phyloP scores from a whole-genome alignment of 2,329 filamentous ascomycete genomes.

The Botrytis porri region DNA sequence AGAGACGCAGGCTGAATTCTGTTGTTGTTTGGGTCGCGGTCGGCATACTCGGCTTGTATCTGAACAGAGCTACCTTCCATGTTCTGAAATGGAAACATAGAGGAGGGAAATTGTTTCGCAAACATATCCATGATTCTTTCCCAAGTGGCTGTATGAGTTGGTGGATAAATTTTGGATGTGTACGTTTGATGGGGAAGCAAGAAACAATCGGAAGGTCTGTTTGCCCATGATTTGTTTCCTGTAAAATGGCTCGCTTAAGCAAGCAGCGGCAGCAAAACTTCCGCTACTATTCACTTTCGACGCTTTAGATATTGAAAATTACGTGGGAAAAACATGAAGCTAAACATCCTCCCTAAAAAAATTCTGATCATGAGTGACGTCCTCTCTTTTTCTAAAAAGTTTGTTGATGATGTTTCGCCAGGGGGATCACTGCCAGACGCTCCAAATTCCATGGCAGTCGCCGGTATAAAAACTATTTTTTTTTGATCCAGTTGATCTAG shows the following conservation, averaged over 20 bases:
- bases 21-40: not conserved
- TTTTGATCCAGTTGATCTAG: too few relatives aligned
- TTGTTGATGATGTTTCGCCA: not conserved
- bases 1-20: not conserved
- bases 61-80: not conserved
- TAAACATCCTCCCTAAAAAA: fast-evolving
- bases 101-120: not conserved
- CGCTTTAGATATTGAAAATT: not conserved
- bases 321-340: fast-evolving
- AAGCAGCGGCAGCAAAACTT: not conserved
- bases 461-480: too few relatives aligned
- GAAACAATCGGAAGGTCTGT: not conserved
- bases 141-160: not conserved
- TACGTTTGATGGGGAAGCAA: not conserved
- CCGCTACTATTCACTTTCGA: not conserved
- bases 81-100: not conserved
- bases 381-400: not conserved
- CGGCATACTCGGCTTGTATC: not conserved
- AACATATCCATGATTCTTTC: not conserved
- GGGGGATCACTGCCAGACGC: too few relatives aligned
- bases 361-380: not conserved
- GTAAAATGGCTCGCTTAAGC: not conserved
- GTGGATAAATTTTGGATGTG: not conserved
- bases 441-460: too few relatives aligned
- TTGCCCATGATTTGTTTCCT: not conserved